These are phyloP conservation scores for Cryphonectria radicalis DNA, from an alignment of 2,329 filamentous ascomycete species.

Conservation along the genomic window DNA sequence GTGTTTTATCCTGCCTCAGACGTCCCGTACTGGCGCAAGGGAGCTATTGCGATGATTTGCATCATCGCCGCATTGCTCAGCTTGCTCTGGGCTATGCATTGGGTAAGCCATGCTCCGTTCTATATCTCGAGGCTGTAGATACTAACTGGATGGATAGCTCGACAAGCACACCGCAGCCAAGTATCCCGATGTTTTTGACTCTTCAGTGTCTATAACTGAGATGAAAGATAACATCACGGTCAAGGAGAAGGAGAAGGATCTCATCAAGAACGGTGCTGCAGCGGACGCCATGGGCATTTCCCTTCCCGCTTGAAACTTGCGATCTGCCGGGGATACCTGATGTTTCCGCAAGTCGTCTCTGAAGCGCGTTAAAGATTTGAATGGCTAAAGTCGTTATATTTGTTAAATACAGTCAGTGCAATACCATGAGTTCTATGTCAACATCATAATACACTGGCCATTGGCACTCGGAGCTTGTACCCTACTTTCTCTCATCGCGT, in stretches of 20 bases:
- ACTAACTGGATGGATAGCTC: slow-evolving; percentile 3
- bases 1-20: slow-evolving; percentile 46
- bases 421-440: too few species aligned
- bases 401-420: too few species aligned
- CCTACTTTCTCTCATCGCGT: too few species aligned
- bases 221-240: neutral
- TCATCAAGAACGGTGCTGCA: neutral
- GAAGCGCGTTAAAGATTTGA: too few species aligned
- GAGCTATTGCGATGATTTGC: slow-evolving; percentile 14
- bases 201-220: neutral
- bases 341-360: too few species aligned
- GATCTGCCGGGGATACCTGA: neutral
- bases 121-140: neutral
- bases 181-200: neutral
- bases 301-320: neutral
- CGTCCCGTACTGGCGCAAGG: slow-evolving; percentile 44
- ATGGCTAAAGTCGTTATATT: too few species aligned
- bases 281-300: neutral
- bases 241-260: slow-evolving; percentile 5
- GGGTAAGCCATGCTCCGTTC: neutral
- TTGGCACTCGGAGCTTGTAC: too few species aligned
- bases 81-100: slow-evolving; percentile 10
- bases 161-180: slow-evolving; percentile 17
- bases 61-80: slow-evolving; percentile 1
- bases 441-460: too few species aligned